Evolutionary conservation across 106 monocot species (phyloP).

Genomic region (Dioscorea dumetorum): DNA sequence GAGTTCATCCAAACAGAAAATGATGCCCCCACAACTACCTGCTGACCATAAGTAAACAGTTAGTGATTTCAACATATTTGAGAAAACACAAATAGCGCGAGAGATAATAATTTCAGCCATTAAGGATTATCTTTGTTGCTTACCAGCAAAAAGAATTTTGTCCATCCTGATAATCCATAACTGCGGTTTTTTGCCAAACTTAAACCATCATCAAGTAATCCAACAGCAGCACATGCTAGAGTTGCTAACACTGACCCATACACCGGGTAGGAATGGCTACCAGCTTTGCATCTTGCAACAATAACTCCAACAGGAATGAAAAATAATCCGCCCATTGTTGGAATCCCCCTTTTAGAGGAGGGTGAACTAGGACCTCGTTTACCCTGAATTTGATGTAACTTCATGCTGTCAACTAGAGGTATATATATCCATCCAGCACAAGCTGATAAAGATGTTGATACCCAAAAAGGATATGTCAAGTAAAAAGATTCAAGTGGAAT

Average conservation of each 20-base stretch:
- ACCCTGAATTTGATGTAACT: conserved; percentile 46
- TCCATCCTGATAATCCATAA: conserved; percentile 42
- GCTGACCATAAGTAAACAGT: conserved; percentile 11
- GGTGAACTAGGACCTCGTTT: conserved; percentile 33
- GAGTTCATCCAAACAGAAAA: conserved; percentile 81
- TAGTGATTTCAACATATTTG: too few species aligned
- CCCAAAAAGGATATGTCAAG: conserved; percentile 63
- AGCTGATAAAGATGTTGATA: conserved; percentile 59
- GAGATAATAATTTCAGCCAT: too few species aligned
- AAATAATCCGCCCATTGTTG: conserved; percentile 86
- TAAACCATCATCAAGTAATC: conserved; percentile 64
- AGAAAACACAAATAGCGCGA: too few species aligned
- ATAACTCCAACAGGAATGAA: conserved; percentile 75
- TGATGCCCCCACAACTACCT: conserved; percentile 55
- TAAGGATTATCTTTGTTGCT: conserved; percentile 1
- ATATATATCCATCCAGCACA: conserved; percentile 65
- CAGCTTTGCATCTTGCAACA: conserved; percentile 39
- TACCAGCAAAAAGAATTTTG: conserved; percentile 59
- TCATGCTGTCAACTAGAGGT: conserved; percentile 58
- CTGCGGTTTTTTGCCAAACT: conserved; percentile 22
- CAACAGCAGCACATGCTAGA: conserved; percentile 56
- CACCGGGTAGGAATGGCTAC: conserved; percentile 35
- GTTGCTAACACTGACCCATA: conserved; percentile 56
- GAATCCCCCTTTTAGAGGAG: conserved; percentile 31
- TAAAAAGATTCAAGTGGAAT: conserved; percentile 71